Conservation (phyloP, 108 stramenopile genomes). For the Cyclotella sp. region DNA sequence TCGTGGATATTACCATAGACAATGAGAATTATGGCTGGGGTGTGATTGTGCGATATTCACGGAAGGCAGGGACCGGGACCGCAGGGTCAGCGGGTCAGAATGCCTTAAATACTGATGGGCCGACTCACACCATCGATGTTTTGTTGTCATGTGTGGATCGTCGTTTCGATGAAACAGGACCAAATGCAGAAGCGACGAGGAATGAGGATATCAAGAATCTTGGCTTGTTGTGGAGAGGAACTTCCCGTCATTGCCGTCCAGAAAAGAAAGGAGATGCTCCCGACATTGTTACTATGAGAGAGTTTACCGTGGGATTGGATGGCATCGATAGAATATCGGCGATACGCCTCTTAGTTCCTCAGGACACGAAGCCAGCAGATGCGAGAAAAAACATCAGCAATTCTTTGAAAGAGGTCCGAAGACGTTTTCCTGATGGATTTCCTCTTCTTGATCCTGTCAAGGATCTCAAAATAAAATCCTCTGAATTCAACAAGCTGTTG, state of each 20-base stretch:
- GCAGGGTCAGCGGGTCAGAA: conserved; percentile 73
- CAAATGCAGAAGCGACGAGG: conserved; percentile 45
- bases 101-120: conserved; percentile 58
- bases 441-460: conserved; percentile 92
- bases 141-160: conserved; percentile 82
- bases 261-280: conserved; percentile 53
- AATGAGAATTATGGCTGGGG: conserved; percentile 93
- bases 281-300: conserved; percentile 67
- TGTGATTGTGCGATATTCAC: conserved; percentile 73
- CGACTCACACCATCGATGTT: conserved; percentile 79
- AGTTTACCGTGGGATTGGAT: conserved; percentile 80
- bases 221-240: conserved; percentile 80
- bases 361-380: conserved; percentile 65
- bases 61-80: conserved; percentile 70
- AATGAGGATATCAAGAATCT: conserved; percentile 73
- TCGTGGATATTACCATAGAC: conserved; percentile 83
- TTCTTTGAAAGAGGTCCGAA: conserved; percentile 79
- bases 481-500: conserved; percentile 80
- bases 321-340: conserved; percentile 85
- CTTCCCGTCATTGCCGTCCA: conserved; percentile 65
- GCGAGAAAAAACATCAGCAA: conserved; percentile 69
- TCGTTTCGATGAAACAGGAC: conserved; percentile 67
- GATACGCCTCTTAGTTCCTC: conserved; percentile 80
- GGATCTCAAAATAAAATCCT: conserved; percentile 86
- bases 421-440: conserved; percentile 82